Percentiles rank a stretch among this genome's conserved stretches.
Conservation (phyloP, 2,329 filamentous ascomycete genomes). For the Fusarium hostae region DNA sequence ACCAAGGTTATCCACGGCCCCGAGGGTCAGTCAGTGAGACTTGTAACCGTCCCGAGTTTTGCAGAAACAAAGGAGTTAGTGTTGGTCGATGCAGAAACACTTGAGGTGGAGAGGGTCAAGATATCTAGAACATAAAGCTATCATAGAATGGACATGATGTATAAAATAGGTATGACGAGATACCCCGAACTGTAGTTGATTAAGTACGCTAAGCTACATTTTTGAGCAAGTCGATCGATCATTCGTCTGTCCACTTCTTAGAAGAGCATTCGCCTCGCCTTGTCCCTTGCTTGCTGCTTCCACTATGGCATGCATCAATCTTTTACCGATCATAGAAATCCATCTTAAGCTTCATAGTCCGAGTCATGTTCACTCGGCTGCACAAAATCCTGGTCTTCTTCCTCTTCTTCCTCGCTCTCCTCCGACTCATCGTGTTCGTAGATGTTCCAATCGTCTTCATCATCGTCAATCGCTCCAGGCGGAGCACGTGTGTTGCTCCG, state of each 20-base stretch:
- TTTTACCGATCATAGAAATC: neutral
- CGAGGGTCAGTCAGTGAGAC: constrained; percentile 75
- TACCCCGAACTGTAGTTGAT: constrained; percentile 29
- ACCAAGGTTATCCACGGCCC: constrained; percentile 75
- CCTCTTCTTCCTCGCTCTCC: constrained; percentile 1
- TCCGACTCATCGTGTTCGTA: neutral
- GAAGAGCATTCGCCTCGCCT: neutral
- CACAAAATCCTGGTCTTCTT: neutral
- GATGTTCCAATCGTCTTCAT: constrained; percentile 1
- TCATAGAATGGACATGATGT: neutral
- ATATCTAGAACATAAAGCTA: constrained; percentile 50
- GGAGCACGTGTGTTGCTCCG: neutral
- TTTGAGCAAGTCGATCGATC: constrained; percentile 1
- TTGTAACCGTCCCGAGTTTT: constrained; percentile 89
- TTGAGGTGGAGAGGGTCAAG: constrained; percentile 79
- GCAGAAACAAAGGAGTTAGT: constrained; percentile 81
- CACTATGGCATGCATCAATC: neutral
- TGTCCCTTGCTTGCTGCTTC: neutral
- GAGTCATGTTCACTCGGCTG: constrained; percentile 9
- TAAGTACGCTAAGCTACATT: constrained; percentile 1
- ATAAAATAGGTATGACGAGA: constrained; percentile 24
- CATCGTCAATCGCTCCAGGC: neutral
- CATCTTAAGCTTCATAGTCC: constrained; percentile 20
- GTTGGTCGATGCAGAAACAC: constrained; percentile 84
- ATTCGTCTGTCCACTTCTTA: neutral